Conservation (phyloP, 2,329 filamentous ascomycete species). For the Talaromyces marneffei region DNA sequence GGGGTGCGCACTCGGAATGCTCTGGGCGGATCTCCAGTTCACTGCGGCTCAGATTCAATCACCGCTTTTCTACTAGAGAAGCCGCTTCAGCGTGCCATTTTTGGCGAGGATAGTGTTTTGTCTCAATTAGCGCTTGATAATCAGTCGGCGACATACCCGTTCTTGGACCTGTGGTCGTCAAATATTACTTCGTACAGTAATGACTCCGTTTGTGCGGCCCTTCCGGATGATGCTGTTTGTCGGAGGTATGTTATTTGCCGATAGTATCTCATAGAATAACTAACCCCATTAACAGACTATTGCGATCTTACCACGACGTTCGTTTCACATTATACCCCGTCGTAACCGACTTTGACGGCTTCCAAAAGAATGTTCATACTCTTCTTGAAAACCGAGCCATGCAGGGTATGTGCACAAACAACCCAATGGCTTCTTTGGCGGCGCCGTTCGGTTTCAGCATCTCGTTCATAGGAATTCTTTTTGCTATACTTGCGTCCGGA, state of each 20-base stretch:
- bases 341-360: constrained; percentile 49
- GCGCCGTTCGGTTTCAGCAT: constrained; percentile 53
- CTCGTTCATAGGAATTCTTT: constrained; percentile 55
- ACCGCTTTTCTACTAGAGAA: constrained; percentile 55
- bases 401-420: constrained; percentile 28
- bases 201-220: constrained; percentile 52
- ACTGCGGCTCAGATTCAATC: constrained; percentile 57
- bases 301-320: constrained; percentile 53
- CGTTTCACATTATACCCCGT: constrained; percentile 57
- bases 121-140: constrained; percentile 59
- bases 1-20: constrained; percentile 57
- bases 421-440: constrained; percentile 34
- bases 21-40: constrained; percentile 54
- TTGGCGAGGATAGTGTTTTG: constrained; percentile 51
- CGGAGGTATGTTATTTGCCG: constrained; percentile 31
- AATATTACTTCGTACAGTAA: constrained; percentile 54
- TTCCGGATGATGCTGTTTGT: constrained; percentile 55
- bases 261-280: not conserved
- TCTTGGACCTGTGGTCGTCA: constrained; percentile 59
- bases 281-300: constrained; percentile 38
- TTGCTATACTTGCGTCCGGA: constrained; percentile 57
- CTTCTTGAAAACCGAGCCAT: constrained; percentile 49
- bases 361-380: constrained; percentile 50
- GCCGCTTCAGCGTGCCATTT: constrained; percentile 41
- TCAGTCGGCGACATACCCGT: constrained; percentile 59